Percentiles rank a stretch among this genome's conserved stretches.
phyloP scores from a whole-genome alignment of 2,329 filamentous ascomycete genomes.

The Colletotrichum phormii region DNA sequence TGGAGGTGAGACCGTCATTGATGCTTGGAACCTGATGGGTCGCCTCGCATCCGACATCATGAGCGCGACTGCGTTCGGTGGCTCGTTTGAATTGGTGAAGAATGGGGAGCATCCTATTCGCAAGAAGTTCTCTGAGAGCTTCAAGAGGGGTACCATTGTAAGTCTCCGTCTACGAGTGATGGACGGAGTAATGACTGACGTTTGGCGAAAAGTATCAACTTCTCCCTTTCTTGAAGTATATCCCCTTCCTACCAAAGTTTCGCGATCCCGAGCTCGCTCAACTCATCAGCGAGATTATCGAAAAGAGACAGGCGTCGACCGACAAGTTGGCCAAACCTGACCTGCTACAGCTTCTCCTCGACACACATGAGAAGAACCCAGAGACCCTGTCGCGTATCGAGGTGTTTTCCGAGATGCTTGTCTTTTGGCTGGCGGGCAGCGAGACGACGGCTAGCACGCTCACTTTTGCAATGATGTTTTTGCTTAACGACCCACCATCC shows the following conservation, averaged over 20 bases:
- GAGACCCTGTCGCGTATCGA: neutral
- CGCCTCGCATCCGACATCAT: neutral
- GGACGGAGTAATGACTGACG: neutral
- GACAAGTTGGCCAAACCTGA: neutral
- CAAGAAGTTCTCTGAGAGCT: neutral
- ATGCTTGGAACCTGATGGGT: neutral
- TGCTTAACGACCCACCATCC: neutral
- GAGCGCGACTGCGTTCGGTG: neutral
- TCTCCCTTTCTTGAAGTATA: neutral
- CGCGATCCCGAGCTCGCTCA: conserved; percentile 6
- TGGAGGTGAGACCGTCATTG: neutral
- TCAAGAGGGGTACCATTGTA: neutral
- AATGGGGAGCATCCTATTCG: neutral
- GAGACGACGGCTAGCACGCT: neutral
- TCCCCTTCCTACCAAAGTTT: conserved; percentile 7
- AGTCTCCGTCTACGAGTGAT: neutral
- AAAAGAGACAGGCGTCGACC: neutral
- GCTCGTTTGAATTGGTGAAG: neutral
- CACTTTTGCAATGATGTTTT: neutral
- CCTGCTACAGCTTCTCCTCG: neutral
- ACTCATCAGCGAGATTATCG: neutral
- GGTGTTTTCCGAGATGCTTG: neutral
- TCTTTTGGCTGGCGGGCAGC: neutral
- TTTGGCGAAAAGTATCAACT: conserved; percentile 18
- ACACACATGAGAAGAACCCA: neutral